phyloP scores from a whole-genome alignment of 768 basidiomycete genomes.

The Amanita pseudoporphyria region DNA sequence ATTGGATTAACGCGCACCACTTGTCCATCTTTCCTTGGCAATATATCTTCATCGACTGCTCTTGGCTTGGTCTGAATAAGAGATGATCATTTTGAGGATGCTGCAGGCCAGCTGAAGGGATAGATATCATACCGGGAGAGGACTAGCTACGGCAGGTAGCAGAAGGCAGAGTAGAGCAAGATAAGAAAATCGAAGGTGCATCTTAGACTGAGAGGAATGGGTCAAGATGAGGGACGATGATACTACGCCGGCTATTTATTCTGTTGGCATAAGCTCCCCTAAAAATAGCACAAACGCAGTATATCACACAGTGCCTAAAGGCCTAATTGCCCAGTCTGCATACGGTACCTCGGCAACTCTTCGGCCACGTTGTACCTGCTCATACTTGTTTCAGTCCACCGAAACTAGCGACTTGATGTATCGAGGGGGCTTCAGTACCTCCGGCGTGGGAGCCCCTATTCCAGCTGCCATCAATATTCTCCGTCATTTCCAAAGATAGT shows the following conservation, averaged over 20 bases:
- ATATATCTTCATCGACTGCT: conserved; percentile 9
- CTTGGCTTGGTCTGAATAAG: conserved; percentile 11
- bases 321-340: too few species aligned
- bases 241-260: not conserved
- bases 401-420: too few species aligned
- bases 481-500: not conserved
- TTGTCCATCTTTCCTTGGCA: not conserved
- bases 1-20: not conserved
- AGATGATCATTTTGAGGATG: not conserved
- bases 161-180: conserved; percentile 7
- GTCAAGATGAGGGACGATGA: not conserved
- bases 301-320: too few species aligned
- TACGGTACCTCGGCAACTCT: too few species aligned
- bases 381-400: too few species aligned
- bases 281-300: not conserved
- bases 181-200: not conserved
- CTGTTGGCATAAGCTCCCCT: not conserved
- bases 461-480: not conserved
- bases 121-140: conserved; percentile 7
- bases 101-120: conserved; percentile 6
- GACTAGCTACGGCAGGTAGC: conserved; percentile 6
- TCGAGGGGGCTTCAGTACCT: too few species aligned
- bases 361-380: too few species aligned
- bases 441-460: too few species aligned
- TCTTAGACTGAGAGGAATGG: not conserved